Evolutionary conservation across 345 rosid species (phyloP).

Genomic region (Orychophragmus violaceus): DNA sequence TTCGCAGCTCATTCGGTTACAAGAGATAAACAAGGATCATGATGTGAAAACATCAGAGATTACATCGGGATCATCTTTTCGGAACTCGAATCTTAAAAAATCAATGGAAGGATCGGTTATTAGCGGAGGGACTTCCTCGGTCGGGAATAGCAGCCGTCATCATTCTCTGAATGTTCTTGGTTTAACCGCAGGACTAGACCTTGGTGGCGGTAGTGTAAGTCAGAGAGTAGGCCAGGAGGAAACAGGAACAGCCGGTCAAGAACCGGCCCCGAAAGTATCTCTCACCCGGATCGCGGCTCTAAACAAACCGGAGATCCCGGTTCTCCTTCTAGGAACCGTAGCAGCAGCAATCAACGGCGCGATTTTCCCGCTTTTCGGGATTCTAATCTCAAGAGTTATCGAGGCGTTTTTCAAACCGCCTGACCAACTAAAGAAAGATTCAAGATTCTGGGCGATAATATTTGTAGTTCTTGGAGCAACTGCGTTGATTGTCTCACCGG

Average conservation of each 20-base stretch:
- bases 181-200: constrained; percentile 8
- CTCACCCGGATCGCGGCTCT: constrained; percentile 48
- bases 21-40: constrained; percentile 38
- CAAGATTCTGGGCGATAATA: constrained; percentile 60
- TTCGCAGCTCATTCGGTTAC: constrained; percentile 65
- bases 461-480: constrained; percentile 49
- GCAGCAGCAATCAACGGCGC: constrained; percentile 46
- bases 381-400: constrained; percentile 48
- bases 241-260: neutral
- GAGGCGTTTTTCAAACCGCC: constrained; percentile 55
- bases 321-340: constrained; percentile 48
- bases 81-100: constrained; percentile 16
- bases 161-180: constrained; percentile 24
- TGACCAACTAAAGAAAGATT: constrained; percentile 37
- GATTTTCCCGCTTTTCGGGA: constrained; percentile 55
- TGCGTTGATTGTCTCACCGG: constrained; percentile 42
- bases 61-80: constrained; percentile 32
- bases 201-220: constrained; percentile 35
- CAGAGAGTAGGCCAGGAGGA: constrained; percentile 24
- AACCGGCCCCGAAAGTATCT: constrained; percentile 31
- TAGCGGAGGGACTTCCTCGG: constrained; percentile 13
- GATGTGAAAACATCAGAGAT: neutral
- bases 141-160: constrained; percentile 27
- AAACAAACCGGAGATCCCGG: constrained; percentile 66
- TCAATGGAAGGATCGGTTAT: constrained; percentile 19